A percentile compares a stretch with the other conserved stretches of the same genome.
phyloP scores from a whole-genome alignment of 2,329 filamentous ascomycete genomes.

The Hymenoscyphus scutula region DNA sequence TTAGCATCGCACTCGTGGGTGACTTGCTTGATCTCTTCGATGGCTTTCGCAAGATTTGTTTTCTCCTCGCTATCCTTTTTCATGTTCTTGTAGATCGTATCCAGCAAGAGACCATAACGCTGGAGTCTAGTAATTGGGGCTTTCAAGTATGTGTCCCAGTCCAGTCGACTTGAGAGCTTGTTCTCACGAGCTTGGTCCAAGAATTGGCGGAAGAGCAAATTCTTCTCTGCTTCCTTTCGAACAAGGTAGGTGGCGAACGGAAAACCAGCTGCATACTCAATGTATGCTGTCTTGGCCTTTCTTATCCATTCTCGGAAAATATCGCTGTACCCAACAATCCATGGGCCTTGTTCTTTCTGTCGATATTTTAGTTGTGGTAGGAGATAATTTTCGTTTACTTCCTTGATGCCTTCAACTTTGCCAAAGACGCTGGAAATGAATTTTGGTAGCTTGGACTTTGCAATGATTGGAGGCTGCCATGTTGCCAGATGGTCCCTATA shows the following conservation, averaged over 20 bases:
- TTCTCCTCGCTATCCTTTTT: conserved; percentile 85
- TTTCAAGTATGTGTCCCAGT: conserved; percentile 94
- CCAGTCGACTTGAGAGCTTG: conserved; percentile 75
- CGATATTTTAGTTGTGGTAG: conserved; percentile 93
- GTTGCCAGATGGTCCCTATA: conserved; percentile 78
- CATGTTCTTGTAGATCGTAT: conserved; percentile 82
- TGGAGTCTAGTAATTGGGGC: conserved; percentile 90
- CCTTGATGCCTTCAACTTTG: conserved; percentile 81
- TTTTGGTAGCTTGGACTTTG: conserved; percentile 70
- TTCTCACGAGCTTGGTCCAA: conserved; percentile 77
- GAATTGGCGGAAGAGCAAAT: conserved; percentile 83
- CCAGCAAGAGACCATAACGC: conserved; percentile 79
- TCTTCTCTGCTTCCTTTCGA: conserved; percentile 78
- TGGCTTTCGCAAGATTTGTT: conserved; percentile 75
- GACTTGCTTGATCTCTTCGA: conserved; percentile 87
- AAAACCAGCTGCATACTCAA: conserved; percentile 87
- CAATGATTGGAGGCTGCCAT: conserved; percentile 76
- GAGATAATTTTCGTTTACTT: conserved; percentile 89
- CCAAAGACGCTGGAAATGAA: conserved; percentile 89
- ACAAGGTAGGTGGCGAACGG: conserved; percentile 81
- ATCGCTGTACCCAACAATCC: conserved; percentile 90
- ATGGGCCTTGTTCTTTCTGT: conserved; percentile 94
- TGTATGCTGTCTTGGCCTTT: conserved; percentile 83
- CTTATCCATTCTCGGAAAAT: conserved; percentile 98
- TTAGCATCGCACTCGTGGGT: conserved; percentile 88